Evolutionary conservation across 1,139 yeast genomes (phyloP), one percentile per base, ranked within the genome.

Genomic region (Kodamaea suecica): DNA sequence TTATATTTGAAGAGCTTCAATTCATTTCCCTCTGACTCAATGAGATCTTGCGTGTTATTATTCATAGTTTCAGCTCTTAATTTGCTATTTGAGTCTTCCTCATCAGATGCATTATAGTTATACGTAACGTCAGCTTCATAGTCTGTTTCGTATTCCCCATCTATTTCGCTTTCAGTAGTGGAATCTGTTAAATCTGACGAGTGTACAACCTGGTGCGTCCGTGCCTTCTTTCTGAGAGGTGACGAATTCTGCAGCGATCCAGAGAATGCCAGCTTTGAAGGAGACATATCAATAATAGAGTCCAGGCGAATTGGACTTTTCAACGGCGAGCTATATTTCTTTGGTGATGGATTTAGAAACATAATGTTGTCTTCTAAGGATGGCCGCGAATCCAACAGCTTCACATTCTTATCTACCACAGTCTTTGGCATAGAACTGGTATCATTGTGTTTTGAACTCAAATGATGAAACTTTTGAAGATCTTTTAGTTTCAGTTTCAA

Each of bases 321-420:
- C 33, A 13, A 4, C 29, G 27, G 34, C 11, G 31, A 20, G 15
- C 29, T 35, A 20, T 43, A 50, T 30, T 56, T 59, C 1, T 58
- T 49, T 2, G 64, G 69, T 0, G 70, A 63, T 2, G 67, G 65
- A 21, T 56, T 55, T 16, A 64, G 45, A 12, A 57, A 40, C 30
- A 61, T 41, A 12, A 61, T 42, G 24, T 61, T 60, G 35, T 57
- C 61, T 13, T 43, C 49, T 16, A 39, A 31, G 9, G 35, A 34
- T 3, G 21, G 25, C 23, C 37, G 20, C 20, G 33, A 34, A 14
- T n/a, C n/a, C n/a, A n/a, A n/a, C n/a, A n/a, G n/a, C n/a, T n/a
- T n/a, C n/a, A n/a, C n/a, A n/a, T n/a, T n/a, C n/a, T n/a, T n/a
- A n/a, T n/a, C n/a, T n/a, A n/a, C n/a, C n/a, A n/a, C n/a, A n/a